A percentile compares a stretch with the other conserved stretches of the same genome.
These are phyloP conservation scores for Oryza officinalis DNA, from an alignment of 176 grass and related monocot species.

Conservation along the genomic window DNA sequence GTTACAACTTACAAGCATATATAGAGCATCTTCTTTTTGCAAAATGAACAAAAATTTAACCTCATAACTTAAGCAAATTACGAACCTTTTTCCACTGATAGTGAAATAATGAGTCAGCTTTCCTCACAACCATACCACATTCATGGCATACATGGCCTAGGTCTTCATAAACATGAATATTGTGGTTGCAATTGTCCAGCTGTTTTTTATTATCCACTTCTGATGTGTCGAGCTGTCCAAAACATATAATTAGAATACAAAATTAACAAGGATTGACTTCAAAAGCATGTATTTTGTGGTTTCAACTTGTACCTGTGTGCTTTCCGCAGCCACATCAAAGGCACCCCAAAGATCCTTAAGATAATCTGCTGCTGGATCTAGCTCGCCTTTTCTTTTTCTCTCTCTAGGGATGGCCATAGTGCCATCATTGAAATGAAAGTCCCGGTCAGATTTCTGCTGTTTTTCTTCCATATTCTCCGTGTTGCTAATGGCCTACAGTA, in stretches of 20 bases:
- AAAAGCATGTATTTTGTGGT: constrained; percentile 8
- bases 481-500: constrained; percentile 58
- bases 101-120: constrained; percentile 81
- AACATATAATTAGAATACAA: background rate
- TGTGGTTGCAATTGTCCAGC: constrained; percentile 62
- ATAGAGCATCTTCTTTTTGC: constrained; percentile 15
- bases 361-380: constrained; percentile 45
- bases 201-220: constrained; percentile 51
- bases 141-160: constrained; percentile 81
- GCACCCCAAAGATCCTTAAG: constrained; percentile 87
- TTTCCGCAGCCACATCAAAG: constrained; percentile 75
- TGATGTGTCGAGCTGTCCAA: constrained; percentile 47
- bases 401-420: constrained; percentile 1
- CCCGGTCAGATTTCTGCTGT: constrained; percentile 24
- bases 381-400: constrained; percentile 37
- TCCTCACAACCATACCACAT: constrained; percentile 91
- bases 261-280: background rate
- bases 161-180: constrained; percentile 74
- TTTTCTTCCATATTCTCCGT: constrained; percentile 50
- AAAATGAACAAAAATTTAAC: constrained; percentile 28
- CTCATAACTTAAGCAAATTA: constrained; percentile 22
- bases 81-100: constrained; percentile 93
- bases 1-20: constrained; percentile 25
- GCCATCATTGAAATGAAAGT: constrained; percentile 26
- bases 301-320: constrained; percentile 61